phyloP scores from a whole-genome alignment of 116 monocot species.

The Posidonia oceanica region DNA sequence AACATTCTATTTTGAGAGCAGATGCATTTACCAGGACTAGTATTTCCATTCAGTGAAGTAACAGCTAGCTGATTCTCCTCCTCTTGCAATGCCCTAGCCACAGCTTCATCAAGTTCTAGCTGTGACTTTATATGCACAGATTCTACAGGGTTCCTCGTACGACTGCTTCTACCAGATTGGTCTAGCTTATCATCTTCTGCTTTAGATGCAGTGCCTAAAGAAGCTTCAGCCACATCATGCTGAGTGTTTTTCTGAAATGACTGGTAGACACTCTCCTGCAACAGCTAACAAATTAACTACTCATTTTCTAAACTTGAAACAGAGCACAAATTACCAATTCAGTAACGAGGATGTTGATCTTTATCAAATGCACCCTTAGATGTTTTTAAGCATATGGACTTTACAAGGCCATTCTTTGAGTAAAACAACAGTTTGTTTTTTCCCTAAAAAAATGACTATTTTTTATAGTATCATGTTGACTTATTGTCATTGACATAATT shows the following conservation, averaged over 20 bases:
- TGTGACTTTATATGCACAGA: constrained; percentile 21
- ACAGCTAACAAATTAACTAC: too few relatives aligned
- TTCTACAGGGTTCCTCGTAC: neutral
- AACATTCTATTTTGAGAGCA: neutral
- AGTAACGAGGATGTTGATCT: too few relatives aligned
- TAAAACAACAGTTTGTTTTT: too few relatives aligned
- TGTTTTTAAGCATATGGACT: too few relatives aligned
- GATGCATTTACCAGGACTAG: neutral
- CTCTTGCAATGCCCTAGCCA: constrained; percentile 62
- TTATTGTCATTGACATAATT: too few relatives aligned
- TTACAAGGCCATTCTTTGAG: too few relatives aligned
- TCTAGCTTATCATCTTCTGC: neutral
- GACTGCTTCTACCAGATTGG: neutral
- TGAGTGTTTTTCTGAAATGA: neutral
- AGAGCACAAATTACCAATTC: too few relatives aligned
- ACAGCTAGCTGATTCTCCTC: constrained; percentile 37
- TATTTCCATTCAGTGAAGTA: constrained; percentile 23
- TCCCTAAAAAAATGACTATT: too few relatives aligned
- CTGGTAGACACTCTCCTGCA: constrained; percentile 1
- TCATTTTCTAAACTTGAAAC: too few relatives aligned
- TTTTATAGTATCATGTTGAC: too few relatives aligned
- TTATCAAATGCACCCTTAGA: too few relatives aligned
- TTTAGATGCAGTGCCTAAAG: neutral
- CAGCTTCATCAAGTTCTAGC: constrained; percentile 54
- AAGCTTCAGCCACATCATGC: neutral